Evolutionary conservation across 2,329 filamentous ascomycete species (phyloP), one percentile per base, ranked within the genome.

Genomic region (Botrytis aclada): DNA sequence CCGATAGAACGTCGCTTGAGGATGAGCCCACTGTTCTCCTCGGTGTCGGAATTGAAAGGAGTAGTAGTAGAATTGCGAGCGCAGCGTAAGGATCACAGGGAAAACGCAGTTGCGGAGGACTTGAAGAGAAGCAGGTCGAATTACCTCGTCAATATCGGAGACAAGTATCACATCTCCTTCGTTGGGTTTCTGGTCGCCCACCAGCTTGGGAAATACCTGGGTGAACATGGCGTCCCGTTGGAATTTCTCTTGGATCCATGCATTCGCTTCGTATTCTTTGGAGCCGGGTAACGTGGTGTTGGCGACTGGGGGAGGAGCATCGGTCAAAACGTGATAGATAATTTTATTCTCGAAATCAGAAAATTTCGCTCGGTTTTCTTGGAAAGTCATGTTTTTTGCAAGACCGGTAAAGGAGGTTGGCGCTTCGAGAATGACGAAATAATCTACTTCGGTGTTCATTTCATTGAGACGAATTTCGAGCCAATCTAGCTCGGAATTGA

Each of bases 401-500:
- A 81, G 82, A 51, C 86, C 86, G 25, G 88, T 89, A 76, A 90
- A 90, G 3, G 88, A 90, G 69, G 82, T 85, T 25, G 82, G 80
- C 0, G 87, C 85, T 81, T 92, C 89, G 69, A 91, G 85, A 45
- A 92, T 84, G 76, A 91, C 83, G 76, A 90, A 92, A 81, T 90
- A 90, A 81, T 91, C 89, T 73, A 91, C 88, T 58, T 86, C 82
- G 54, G 86, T 80, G 72, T 86, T 86, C n/a, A 89, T 84, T 8
- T 87, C 86, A 77, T 88, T 84, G 6, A 92, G 83, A 18, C 89
- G 87, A 66, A 92, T 87, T 79, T 92, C 89, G 43, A 92, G 84
- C 85, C 88, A 89, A 81, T 91, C 89, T 22, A 91, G 83, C 81
- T 91, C 89, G 4, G 84, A 86, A 76, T 89, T 90, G 76, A 91